Evolutionary conservation across 2,329 filamentous ascomycete genomes (phyloP), one percentile per base, ranked within the genome.

Genomic region (Colletotrichum sp.): DNA sequence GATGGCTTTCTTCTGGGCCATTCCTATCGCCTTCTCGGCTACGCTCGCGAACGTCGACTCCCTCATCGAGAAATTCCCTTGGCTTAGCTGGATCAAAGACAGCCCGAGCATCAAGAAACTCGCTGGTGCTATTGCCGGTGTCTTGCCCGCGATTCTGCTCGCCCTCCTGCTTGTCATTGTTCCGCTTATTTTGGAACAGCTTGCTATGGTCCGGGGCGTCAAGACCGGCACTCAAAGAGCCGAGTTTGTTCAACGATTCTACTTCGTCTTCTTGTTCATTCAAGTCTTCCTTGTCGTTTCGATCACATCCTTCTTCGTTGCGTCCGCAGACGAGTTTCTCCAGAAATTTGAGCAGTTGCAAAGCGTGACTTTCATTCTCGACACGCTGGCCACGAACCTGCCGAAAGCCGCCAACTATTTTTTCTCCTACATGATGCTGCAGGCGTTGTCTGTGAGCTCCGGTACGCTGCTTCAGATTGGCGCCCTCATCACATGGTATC

Each of bases 341-440:
- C 84, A 91, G 44, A 85, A 90, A 30, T 79, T 90, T 9, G 81
- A 85, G 12, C 52, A 83, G 26, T 76, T 89, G 5, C 60, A 81
- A 4, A 89, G 95, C 62, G 92, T 95, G 9, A 86, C 87, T n/a
- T 89, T 89, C 49, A 91, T 98, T 73, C 92, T 97, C 1, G 84
- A 91, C 21, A 89, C 94, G 0, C 87, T 99, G 32, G 96, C 96
- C 0, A 84, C 88, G 13, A 97, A 96, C 76, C 87, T 99, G 7
- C 97, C 97, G 3, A 94, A 92, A 79, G 94, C 96, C 0, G 94
- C 95, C 80, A 98, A 98, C 82, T 99, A 99, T 85, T 99, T 99
- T 88, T 99, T 98, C 89, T 96, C 95, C 1, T 99, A 99, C 90
- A 96, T 99, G 93, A 94, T 98, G 82, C 92, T 99, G 12, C 97